Base-by-base conservation (phyloP, 2,329 filamentous ascomycete species). In the Bertia moriformis region DNA sequence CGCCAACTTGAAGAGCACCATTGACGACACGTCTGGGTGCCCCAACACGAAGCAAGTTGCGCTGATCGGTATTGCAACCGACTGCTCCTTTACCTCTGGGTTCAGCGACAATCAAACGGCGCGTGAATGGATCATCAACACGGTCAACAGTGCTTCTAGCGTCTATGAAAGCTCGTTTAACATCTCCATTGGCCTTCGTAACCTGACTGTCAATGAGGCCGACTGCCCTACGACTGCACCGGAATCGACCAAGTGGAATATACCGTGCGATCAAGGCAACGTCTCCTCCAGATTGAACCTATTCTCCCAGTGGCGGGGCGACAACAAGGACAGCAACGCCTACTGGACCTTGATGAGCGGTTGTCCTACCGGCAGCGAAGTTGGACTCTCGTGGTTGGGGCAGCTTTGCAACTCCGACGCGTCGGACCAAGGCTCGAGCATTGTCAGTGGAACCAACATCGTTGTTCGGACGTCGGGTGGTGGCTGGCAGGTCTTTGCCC, bases 101-200 rank as follows among this genome's bases (percentile, higher is more conserved):
- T 79, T 80, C 55, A 65, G 67, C 38, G 64, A 61, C 17, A 5
- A 63, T 15, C 7, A 35, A 7, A 59, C 67, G 32, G 55, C 60
- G 4, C 64, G 68, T 40, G 50, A 66, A 43, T 77, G 78, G 51
- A 61, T 82, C 44, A 77, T 83, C 47, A 64, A 58, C 27, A 63
- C 72, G 48, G 72, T 83, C 49, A 81, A 81, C 54, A 64, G 66
- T 13, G 77, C 77, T 7, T 35, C 76, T 1, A 65, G 65, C 43
- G 54, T 82, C 3, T 83, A 76, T 48, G 78, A 83, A 48, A 63
- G 61, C 38, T 71, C 73, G 5, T 82, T 83, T 57, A 80, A 81
- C 51, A 77, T 83, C 44, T 76, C 75, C 0, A 69, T 83, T 14
- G 78, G 76, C 19, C 58, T 83, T 37, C 66, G 69, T 35, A 78